Evolutionary conservation across 1,139 yeast species (phyloP).

Genomic region (Cylindricascospora bacillispora): DNA sequence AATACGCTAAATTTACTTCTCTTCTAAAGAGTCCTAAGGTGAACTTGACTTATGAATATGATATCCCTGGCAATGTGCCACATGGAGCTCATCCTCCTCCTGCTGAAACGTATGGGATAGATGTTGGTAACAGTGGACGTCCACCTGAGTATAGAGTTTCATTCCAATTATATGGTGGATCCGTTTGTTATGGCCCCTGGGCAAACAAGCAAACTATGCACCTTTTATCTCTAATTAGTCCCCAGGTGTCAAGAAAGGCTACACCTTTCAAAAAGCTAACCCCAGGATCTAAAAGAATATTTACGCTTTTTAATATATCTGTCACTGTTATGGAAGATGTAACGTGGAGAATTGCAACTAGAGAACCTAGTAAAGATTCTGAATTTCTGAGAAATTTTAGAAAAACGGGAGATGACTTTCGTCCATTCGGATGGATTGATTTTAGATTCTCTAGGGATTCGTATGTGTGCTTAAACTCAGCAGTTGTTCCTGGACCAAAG

Average conservation of each 20-base stretch:
- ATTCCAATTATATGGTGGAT: conserved; percentile 42
- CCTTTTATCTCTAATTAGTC: conserved; percentile 55
- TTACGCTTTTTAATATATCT: conserved; percentile 42
- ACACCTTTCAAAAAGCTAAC: conserved; percentile 31
- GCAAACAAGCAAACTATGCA: conserved; percentile 72
- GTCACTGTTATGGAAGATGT: conserved; percentile 47
- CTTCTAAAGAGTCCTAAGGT: conserved; percentile 52
- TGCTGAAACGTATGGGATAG: conserved; percentile 30
- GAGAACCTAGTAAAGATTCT: conserved; percentile 71
- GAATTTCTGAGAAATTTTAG: conserved; percentile 25
- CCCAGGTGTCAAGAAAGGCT: conserved; percentile 50
- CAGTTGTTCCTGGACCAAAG: conserved; percentile 39
- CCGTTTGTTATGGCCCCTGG: conserved; percentile 90
- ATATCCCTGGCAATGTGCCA: conserved; percentile 55
- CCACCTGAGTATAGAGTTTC: conserved; percentile 29
- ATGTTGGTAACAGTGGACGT: conserved; percentile 42
- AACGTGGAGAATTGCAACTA: conserved; percentile 64
- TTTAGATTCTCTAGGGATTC: conserved; percentile 47
- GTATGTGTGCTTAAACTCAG: conserved; percentile 33
- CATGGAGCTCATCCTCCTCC: conserved; percentile 21
- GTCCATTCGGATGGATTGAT: conserved; percentile 89
- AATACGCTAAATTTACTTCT: conserved; percentile 74
- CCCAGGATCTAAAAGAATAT: conserved; percentile 42
- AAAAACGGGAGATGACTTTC: conserved; percentile 27
- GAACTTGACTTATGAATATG: conserved; percentile 50